These are phyloP conservation scores for Roridomyces roridus DNA, from an alignment of 768 basidiomycete species.

Conservation along the genomic window DNA sequence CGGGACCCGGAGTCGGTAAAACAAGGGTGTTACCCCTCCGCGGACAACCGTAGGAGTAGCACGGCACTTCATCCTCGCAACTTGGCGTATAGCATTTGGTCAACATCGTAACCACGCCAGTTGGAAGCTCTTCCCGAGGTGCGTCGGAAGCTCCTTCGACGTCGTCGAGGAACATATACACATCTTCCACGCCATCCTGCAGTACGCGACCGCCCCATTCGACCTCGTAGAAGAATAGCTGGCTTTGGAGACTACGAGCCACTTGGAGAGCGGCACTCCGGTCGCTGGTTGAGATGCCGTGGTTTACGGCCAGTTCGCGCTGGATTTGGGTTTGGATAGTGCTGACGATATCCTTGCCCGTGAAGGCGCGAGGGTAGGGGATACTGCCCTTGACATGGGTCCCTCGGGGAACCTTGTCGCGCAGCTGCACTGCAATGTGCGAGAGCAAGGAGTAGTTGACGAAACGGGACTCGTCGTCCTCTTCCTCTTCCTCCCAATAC, in stretches of 20 bases:
- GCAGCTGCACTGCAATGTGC: conserved; percentile 87
- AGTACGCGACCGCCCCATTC: conserved; percentile 89
- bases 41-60: conserved; percentile 86
- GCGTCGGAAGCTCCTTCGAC: conserved; percentile 67
- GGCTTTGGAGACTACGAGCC: conserved; percentile 88
- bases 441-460: conserved; percentile 89
- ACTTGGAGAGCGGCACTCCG: conserved; percentile 85
- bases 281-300: conserved; percentile 77
- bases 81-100: conserved; percentile 91
- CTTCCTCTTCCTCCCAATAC: conserved; percentile 66
- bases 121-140: conserved; percentile 73
- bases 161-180: conserved; percentile 92
- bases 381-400: conserved; percentile 93
- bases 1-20: conserved; percentile 30
- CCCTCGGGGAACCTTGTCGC: conserved; percentile 88
- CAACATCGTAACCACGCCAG: conserved; percentile 87
- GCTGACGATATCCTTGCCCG: conserved; percentile 92
- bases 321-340: conserved; percentile 90
- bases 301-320: conserved; percentile 78
- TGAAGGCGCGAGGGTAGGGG: conserved; percentile 89
- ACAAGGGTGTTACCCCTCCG: conserved; percentile 55
- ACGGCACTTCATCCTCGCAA: conserved; percentile 80
- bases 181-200: conserved; percentile 90
- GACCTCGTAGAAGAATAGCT: conserved; percentile 96
- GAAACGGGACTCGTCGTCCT: conserved; percentile 76